Evolutionary conservation across 371 early-diverging fungal species (phyloP).

Genomic region (Mucor mucedo): DNA sequence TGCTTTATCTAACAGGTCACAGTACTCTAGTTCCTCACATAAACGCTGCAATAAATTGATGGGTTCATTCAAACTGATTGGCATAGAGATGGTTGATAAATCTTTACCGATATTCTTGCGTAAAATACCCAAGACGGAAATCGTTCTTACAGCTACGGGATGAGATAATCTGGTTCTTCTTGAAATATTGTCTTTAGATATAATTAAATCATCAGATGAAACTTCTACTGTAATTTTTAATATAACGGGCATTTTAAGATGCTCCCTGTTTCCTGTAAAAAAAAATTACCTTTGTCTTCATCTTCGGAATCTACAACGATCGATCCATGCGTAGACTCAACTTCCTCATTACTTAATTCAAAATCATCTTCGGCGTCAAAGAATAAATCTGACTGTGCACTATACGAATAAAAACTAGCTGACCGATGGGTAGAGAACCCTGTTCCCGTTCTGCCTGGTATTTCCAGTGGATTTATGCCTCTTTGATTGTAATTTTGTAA

Average conservation of each 20-base stretch:
- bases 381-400: slow-evolving; percentile 15
- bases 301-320: slow-evolving; percentile 18
- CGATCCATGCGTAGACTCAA: slow-evolving; percentile 7
- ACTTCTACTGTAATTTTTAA: not conserved
- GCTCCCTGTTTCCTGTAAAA: slow-evolving; percentile 55
- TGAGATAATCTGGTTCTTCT: slow-evolving; percentile 60
- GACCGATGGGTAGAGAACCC: slow-evolving; percentile 6
- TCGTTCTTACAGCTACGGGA: slow-evolving; percentile 72
- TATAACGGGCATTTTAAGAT: slow-evolving; percentile 5
- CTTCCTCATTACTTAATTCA: not conserved
- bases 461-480: not conserved
- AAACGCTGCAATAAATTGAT: slow-evolving; percentile 87
- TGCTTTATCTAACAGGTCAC: slow-evolving; percentile 81
- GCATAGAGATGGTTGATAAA: slow-evolving; percentile 92
- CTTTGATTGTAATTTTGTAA: not conserved
- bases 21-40: slow-evolving; percentile 92
- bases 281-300: slow-evolving; percentile 3
- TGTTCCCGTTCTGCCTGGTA: slow-evolving; percentile 12
- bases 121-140: slow-evolving; percentile 83
- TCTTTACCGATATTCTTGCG: slow-evolving; percentile 95
- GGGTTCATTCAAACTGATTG: slow-evolving; percentile 93
- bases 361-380: slow-evolving; percentile 23
- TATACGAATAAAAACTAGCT: slow-evolving; percentile 18
- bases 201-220: not conserved
- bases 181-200: not conserved